phyloP scores from a whole-genome alignment of 1,284 basidiomycete species.

The Sanguinoderma infundibulare region DNA sequence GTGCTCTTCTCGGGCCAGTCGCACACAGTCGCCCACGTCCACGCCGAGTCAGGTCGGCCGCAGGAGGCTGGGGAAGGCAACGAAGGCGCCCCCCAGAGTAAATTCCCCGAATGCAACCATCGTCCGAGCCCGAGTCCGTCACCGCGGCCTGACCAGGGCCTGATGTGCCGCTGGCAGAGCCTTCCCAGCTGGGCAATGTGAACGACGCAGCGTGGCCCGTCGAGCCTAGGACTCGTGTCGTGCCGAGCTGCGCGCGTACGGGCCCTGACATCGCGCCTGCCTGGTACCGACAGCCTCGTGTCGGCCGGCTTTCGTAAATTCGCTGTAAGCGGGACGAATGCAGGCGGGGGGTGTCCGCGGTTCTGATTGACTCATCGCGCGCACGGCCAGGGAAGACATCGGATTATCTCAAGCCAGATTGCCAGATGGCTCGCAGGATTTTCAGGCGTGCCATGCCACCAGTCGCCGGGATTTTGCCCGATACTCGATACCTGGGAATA shows the following conservation, averaged over 20 bases:
- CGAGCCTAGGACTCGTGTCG: conserved; percentile 12
- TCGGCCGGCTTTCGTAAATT: conserved; percentile 24
- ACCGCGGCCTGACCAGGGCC: conserved; percentile 6
- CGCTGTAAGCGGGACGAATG: conserved; percentile 15
- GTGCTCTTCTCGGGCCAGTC: conserved; percentile 16
- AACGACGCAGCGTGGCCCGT: conserved; percentile 11
- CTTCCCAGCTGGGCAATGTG: conserved; percentile 15
- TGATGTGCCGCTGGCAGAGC: neutral
- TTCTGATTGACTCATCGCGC: conserved; percentile 32
- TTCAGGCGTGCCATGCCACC: conserved; percentile 4
- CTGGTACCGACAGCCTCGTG: conserved; percentile 30
- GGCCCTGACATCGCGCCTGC: conserved; percentile 16
- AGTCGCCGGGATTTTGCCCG: neutral
- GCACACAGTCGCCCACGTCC: conserved; percentile 17
- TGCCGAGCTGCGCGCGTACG: conserved; percentile 13
- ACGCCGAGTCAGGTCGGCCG: conserved; percentile 31
- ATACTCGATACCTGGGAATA: neutral
- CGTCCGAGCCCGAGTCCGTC: neutral
- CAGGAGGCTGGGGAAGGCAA: neutral
- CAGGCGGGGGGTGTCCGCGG: conserved; percentile 12
- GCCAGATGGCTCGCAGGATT: conserved; percentile 7
- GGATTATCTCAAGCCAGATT: conserved; percentile 19
- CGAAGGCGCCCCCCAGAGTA: neutral
- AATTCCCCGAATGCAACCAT: neutral
- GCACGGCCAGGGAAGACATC: conserved; percentile 28